These are phyloP conservation scores for Triticum urartu DNA, from an alignment of 176 grass and related monocot genomes.

Conservation along the genomic window DNA sequence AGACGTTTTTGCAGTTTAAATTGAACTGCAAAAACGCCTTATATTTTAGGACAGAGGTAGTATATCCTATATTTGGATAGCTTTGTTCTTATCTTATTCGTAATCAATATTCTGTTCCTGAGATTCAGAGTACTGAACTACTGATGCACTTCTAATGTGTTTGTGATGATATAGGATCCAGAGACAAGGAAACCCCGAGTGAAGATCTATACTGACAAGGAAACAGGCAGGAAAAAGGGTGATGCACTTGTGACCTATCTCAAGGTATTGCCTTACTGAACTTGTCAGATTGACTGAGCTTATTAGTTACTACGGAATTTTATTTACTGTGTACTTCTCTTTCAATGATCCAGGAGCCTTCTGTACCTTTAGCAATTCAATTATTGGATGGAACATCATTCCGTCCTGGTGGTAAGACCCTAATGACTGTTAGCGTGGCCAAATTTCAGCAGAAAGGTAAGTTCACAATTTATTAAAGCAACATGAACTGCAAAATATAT, in stretches of 20 bases:
- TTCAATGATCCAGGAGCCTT: slow-evolving; percentile 67
- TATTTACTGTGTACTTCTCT: slow-evolving; percentile 9
- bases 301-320: neutral
- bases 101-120: slow-evolving; percentile 20
- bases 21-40: too few relatives aligned
- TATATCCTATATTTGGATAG: slow-evolving; percentile 9
- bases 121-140: slow-evolving; percentile 6
- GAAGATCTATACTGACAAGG: slow-evolving; percentile 86
- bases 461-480: neutral
- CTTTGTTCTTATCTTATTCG: slow-evolving; percentile 19
- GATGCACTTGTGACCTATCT: slow-evolving; percentile 91
- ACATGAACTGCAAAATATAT: slow-evolving; percentile 20
- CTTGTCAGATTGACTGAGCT: neutral
- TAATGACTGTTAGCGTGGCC: slow-evolving; percentile 77
- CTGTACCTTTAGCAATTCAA: slow-evolving; percentile 80
- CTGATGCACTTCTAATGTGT: neutral
- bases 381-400: slow-evolving; percentile 83
- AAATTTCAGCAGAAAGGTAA: slow-evolving; percentile 94
- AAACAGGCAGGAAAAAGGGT: slow-evolving; percentile 84
- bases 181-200: slow-evolving; percentile 87
- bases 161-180: slow-evolving; percentile 59
- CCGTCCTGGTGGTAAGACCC: slow-evolving; percentile 71
- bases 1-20: too few relatives aligned
- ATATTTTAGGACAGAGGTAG: too few relatives aligned
- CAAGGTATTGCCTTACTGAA: slow-evolving; percentile 50